A percentile compares a stretch with the other conserved stretches of the same genome.
Conservation (phyloP, 257 asterid genomes). For the Mitragyna speciosa region DNA sequence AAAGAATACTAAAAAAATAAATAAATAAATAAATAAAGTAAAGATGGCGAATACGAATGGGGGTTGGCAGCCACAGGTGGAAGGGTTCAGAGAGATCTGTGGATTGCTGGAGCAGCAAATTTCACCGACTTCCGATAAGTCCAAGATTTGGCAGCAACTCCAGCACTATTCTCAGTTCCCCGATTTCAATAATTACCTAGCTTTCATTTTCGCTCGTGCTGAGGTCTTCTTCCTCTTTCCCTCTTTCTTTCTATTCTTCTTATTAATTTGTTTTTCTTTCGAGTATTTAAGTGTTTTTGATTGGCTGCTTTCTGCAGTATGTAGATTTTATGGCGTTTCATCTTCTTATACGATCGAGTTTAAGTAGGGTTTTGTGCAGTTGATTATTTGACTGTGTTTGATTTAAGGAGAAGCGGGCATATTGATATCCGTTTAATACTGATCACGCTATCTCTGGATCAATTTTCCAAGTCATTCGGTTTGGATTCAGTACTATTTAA, state of each 20-base stretch:
- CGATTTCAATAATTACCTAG: slow-evolving; percentile 94
- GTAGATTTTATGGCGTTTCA: not conserved
- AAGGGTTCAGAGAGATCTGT: slow-evolving; percentile 94
- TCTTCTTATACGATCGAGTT: not conserved
- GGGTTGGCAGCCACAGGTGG: slow-evolving; percentile 83
- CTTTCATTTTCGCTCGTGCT: slow-evolving; percentile 78
- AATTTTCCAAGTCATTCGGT: not conserved
- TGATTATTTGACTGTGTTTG: not conserved
- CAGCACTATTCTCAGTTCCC: slow-evolving; percentile 92
- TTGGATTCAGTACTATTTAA: not conserved
- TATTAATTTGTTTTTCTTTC: not conserved
- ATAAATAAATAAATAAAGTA: not conserved
- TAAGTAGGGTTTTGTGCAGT: slow-evolving; percentile 13
- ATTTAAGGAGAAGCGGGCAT: slow-evolving; percentile 14
- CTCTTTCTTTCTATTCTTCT: not conserved
- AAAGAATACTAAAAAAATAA: not conserved
- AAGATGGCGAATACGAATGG: slow-evolving; percentile 47
- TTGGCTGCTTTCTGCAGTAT: not conserved
- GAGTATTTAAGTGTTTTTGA: not conserved
- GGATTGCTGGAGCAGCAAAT: slow-evolving; percentile 90
- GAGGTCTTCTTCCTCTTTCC: slow-evolving; percentile 46
- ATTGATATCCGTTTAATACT: slow-evolving; percentile 14
- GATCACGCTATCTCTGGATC: not conserved
- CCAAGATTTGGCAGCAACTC: slow-evolving; percentile 78
- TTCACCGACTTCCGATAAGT: slow-evolving; percentile 74